These are phyloP conservation scores for Daldinia vernicosa DNA, from an alignment of 495 filamentous ascomycete species.

Conservation along the genomic window DNA sequence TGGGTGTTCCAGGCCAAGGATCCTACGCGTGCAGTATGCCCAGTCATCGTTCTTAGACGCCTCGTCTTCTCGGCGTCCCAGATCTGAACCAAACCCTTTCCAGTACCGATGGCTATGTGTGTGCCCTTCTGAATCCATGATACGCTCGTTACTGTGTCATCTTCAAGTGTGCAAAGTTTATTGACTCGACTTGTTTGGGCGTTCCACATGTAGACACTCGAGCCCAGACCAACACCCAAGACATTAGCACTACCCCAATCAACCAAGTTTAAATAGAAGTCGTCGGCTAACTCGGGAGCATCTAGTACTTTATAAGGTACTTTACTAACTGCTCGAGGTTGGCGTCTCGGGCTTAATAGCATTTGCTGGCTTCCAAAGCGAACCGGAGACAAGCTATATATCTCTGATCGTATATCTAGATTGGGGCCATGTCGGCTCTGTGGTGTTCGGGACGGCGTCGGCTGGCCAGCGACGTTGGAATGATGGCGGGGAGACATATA, in stretches of 20 bases:
- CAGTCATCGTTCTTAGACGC: conserved; percentile 92
- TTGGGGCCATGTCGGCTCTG: conserved; percentile 85
- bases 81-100: conserved; percentile 93
- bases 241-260: conserved; percentile 98
- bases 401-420: conserved; percentile 84
- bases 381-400: conserved; percentile 93
- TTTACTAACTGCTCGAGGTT: conserved; percentile 88
- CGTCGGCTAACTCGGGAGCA: conserved; percentile 93
- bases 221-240: conserved; percentile 88
- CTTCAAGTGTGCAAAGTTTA: conserved; percentile 89
- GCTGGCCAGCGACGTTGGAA: conserved; percentile 71
- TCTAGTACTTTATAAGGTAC: conserved; percentile 98
- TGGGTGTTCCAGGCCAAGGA: conserved; percentile 98
- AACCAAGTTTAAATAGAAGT: conserved; percentile 96
- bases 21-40: conserved; percentile 88
- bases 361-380: conserved; percentile 89
- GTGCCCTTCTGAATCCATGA: conserved; percentile 98
- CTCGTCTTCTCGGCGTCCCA: conserved; percentile 92
- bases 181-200: conserved; percentile 85
- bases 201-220: conserved; percentile 99
- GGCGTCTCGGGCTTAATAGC: conserved; percentile 86
- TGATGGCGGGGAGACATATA: conserved; percentile 84
- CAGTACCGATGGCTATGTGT: conserved; percentile 92
- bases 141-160: conserved; percentile 95
- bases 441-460: conserved; percentile 88